phyloP scores from a whole-genome alignment of 768 basidiomycete genomes.

The Rhizopogon sp. region DNA sequence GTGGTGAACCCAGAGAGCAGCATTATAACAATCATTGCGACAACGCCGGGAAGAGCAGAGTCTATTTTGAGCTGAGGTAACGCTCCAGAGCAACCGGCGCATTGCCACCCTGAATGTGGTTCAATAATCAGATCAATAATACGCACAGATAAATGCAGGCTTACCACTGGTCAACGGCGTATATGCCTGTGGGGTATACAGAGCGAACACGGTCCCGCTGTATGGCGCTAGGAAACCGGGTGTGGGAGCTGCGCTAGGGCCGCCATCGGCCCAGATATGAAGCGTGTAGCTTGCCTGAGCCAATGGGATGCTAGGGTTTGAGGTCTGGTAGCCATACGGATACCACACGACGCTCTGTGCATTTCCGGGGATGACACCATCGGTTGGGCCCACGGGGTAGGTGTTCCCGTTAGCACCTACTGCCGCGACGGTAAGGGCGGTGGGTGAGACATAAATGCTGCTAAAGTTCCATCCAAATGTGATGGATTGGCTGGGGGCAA shows the following conservation, averaged over 20 bases:
- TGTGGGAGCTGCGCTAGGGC: slow-evolving; percentile 40
- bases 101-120: slow-evolving; percentile 22
- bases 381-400: slow-evolving; percentile 57
- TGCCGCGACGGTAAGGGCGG: slow-evolving; percentile 56
- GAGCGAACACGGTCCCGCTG: slow-evolving; percentile 48
- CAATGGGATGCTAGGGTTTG: slow-evolving; percentile 48
- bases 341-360: slow-evolving; percentile 55
- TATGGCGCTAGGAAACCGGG: slow-evolving; percentile 55
- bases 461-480: slow-evolving; percentile 77
- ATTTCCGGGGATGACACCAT: slow-evolving; percentile 47
- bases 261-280: slow-evolving; percentile 50
- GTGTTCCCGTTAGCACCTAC: slow-evolving; percentile 65
- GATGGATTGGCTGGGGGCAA: slow-evolving; percentile 47
- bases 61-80: slow-evolving; percentile 25
- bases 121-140: not conserved
- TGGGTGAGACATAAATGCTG: slow-evolving; percentile 47
- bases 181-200: slow-evolving; percentile 57
- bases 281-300: slow-evolving; percentile 58
- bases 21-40: slow-evolving; percentile 25
- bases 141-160: slow-evolving; percentile 1
- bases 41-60: slow-evolving; percentile 27
- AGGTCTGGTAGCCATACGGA: slow-evolving; percentile 48
- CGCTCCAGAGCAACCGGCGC: slow-evolving; percentile 24
- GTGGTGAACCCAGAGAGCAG: slow-evolving; percentile 31
- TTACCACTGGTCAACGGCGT: slow-evolving; percentile 45